Evolutionary conservation across 129 eudicot species (phyloP).

Genomic region (Lactuca saligna): DNA sequence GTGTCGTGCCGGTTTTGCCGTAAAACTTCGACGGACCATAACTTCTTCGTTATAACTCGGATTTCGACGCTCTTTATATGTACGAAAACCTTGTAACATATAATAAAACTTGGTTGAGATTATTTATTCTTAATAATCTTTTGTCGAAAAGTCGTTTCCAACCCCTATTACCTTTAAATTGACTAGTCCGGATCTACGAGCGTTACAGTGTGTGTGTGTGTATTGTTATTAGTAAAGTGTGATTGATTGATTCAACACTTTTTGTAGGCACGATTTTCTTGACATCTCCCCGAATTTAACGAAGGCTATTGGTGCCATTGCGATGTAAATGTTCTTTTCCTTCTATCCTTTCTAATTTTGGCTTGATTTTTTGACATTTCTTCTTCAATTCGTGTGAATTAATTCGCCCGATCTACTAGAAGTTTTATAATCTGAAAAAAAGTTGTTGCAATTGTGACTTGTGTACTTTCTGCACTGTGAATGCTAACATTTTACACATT

Average conservation of each 20-base stretch:
- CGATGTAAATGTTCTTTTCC: constrained; percentile 44
- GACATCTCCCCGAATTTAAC: constrained; percentile 79
- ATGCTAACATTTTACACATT: no score
- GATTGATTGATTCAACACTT: not conserved
- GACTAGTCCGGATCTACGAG: no score
- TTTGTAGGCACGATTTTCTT: constrained; percentile 67
- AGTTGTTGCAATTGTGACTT: not conserved
- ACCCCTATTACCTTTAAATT: no score
- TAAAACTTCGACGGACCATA: no score
- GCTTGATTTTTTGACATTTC: not conserved
- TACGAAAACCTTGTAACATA: no score
- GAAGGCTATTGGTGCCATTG: constrained; percentile 89
- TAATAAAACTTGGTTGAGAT: no score
- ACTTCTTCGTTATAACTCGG: no score
- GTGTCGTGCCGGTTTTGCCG: no score
- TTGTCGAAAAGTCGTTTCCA: no score
- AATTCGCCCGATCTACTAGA: not conserved
- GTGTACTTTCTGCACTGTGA: not conserved
- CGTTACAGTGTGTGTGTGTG: no score
- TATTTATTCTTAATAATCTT: no score
- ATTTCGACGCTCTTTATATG: no score
- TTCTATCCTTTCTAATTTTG: not conserved
- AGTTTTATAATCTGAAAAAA: not conserved
- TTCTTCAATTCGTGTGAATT: not conserved
- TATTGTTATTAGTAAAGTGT: not conserved